Evolutionary conservation across 257 asterid genomes (phyloP).

Genomic region (Anisodus tanguticus): DNA sequence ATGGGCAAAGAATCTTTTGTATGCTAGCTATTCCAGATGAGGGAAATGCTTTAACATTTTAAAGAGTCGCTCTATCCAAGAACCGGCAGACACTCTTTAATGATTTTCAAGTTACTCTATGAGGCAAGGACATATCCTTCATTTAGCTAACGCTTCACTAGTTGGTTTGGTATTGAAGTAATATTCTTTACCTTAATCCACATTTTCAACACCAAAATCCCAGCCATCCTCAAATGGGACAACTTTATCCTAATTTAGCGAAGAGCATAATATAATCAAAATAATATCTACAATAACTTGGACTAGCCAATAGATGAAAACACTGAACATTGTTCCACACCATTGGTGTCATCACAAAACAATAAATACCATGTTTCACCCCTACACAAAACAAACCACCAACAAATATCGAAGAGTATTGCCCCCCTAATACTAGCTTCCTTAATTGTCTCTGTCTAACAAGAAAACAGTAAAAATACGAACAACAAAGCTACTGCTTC

Average conservation of each 20-base stretch:
- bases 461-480: constrained; percentile 27
- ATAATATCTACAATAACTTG: background rate
- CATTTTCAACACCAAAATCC: background rate
- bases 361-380: constrained; percentile 3
- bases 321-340: constrained; percentile 49
- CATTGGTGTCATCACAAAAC: constrained; percentile 42
- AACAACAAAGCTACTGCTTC: constrained; percentile 31
- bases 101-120: background rate
- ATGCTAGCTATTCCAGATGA: background rate
- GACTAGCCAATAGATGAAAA: background rate
- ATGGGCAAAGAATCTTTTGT: background rate
- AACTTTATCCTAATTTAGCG: too few species aligned
- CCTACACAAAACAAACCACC: constrained; percentile 30
- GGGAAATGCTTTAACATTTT: background rate
- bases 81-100: background rate
- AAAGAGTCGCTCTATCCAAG: background rate
- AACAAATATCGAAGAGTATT: constrained; percentile 25
- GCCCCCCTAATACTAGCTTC: constrained; percentile 32
- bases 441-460: constrained; percentile 36
- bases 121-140: too few species aligned
- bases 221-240: background rate
- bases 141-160: too few species aligned
- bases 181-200: too few species aligned
- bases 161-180: too few species aligned
- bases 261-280: background rate